These are phyloP conservation scores for Balakata baccata DNA, from an alignment of 345 rosid genomes.

Conservation along the genomic window DNA sequence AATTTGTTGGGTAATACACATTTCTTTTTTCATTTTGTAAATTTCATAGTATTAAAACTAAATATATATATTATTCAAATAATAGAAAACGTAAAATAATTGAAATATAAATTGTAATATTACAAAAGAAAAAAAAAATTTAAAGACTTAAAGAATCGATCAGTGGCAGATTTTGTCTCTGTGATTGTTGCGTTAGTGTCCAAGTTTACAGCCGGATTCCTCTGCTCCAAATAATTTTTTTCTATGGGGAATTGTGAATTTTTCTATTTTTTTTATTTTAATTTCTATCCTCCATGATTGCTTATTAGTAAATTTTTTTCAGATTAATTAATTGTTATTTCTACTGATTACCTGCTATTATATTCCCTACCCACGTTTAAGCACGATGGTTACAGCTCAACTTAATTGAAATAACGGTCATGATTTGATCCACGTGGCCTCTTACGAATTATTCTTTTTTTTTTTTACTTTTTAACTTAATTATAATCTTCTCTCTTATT, in stretches of 20 bases:
- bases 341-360: conserved; percentile 25
- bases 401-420: conserved; percentile 31
- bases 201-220: conserved; percentile 54
- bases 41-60: background rate
- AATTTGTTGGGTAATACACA: no score
- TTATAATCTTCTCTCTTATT: no score
- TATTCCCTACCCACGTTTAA: conserved; percentile 55
- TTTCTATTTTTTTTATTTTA: background rate
- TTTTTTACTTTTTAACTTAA: background rate
- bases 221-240: conserved; percentile 27
- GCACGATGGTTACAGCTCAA: conserved; percentile 70
- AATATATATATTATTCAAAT: background rate
- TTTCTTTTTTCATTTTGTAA: background rate
- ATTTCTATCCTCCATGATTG: background rate
- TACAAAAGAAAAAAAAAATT: background rate
- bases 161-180: conserved; percentile 45
- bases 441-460: background rate
- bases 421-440: conserved; percentile 48
- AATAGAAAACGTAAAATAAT: no score
- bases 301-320: background rate
- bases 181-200: conserved; percentile 37
- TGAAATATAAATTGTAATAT: no score
- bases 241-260: conserved; percentile 35
- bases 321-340: conserved; percentile 11
- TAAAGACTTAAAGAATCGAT: conserved; percentile 32